Conservation (phyloP, 2,329 filamentous ascomycete genomes). For the Shiraia sp. region DNA sequence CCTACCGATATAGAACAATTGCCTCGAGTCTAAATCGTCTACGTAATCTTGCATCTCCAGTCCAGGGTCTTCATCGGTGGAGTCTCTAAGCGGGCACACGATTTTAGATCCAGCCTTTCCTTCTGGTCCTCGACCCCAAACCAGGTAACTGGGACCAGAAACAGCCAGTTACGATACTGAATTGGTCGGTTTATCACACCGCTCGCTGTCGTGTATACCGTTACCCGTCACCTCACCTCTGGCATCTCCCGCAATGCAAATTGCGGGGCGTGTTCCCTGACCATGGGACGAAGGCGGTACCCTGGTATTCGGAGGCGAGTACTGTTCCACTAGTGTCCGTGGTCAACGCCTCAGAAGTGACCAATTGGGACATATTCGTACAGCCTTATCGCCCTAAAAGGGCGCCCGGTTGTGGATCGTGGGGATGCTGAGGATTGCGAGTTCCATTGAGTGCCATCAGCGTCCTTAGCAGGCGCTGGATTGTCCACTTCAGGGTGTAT, state of each 20-base stretch:
- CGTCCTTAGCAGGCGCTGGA: constrained; percentile 12
- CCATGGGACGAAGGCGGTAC: constrained; percentile 15
- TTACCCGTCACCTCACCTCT: constrained; percentile 40
- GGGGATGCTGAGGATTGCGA: too few relatives aligned
- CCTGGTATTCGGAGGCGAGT: constrained; percentile 22
- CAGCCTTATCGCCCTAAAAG: constrained; percentile 24
- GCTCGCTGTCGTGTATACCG: too few relatives aligned
- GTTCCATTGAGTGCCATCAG: constrained; percentile 3
- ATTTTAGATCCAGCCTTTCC: constrained; percentile 14
- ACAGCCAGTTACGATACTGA: constrained; percentile 10
- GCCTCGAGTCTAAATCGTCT: too few relatives aligned
- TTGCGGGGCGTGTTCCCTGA: constrained; percentile 13
- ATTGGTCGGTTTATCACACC: constrained; percentile 20
- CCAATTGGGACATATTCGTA: constrained; percentile 30
- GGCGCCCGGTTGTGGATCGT: too few relatives aligned
- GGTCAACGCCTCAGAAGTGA: constrained; percentile 9
- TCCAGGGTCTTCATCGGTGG: too few relatives aligned
- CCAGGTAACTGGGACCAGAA: constrained; percentile 30
- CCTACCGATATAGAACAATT: too few relatives aligned
- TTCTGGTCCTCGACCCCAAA: constrained; percentile 16
- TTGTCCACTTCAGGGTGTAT: constrained; percentile 15
- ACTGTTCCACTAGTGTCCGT: constrained; percentile 19
- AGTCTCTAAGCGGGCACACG: too few relatives aligned
- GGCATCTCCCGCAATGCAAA: constrained; percentile 22
- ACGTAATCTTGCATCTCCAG: too few relatives aligned